A percentile compares a stretch with the other conserved stretches of the same genome.
phyloP scores from a whole-genome alignment of 2,329 filamentous ascomycete genomes.

The Nothophoma quercina region DNA sequence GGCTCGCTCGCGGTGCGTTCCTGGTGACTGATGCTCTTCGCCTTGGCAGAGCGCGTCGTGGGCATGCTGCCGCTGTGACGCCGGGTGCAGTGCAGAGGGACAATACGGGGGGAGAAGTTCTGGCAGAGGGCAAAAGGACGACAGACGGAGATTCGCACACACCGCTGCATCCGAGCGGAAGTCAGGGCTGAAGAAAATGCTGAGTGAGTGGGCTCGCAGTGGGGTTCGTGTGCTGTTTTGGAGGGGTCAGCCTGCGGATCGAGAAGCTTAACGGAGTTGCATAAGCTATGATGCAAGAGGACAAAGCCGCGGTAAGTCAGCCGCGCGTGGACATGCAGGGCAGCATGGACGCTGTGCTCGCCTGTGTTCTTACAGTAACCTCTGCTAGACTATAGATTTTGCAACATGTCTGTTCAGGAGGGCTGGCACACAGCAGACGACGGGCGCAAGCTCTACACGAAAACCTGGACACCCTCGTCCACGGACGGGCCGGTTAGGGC shows the following conservation, averaged over 20 bases:
- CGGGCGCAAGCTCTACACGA: conserved; percentile 65
- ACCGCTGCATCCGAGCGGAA: conserved; percentile 22
- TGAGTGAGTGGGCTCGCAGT: conserved; percentile 28
- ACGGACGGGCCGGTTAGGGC: conserved; percentile 67
- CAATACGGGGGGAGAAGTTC: conserved; percentile 20
- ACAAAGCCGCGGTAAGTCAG: conserved; percentile 9
- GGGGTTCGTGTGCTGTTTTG: conserved; percentile 16
- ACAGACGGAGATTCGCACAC: conserved; percentile 24
- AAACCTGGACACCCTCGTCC: conserved; percentile 70
- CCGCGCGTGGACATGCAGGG: neutral
- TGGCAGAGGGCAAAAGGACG: conserved; percentile 22
- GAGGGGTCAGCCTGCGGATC: conserved; percentile 15
- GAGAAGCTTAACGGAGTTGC: conserved; percentile 12
- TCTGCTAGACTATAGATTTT: neutral
- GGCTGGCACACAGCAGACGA: conserved; percentile 61
- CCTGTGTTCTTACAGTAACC: neutral
- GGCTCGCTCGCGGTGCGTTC: conserved; percentile 78
- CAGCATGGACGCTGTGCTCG: neutral
- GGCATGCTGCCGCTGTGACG: conserved; percentile 39
- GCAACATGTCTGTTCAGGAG: conserved; percentile 56
- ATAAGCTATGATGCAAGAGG: conserved; percentile 16
- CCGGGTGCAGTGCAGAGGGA: conserved; percentile 23
- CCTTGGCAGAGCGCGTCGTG: conserved; percentile 41
- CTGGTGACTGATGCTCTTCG: conserved; percentile 60
- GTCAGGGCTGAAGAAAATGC: conserved; percentile 22